Conservation (phyloP, 1,284 basidiomycete genomes). For the Singerocomus inundabilis region DNA sequence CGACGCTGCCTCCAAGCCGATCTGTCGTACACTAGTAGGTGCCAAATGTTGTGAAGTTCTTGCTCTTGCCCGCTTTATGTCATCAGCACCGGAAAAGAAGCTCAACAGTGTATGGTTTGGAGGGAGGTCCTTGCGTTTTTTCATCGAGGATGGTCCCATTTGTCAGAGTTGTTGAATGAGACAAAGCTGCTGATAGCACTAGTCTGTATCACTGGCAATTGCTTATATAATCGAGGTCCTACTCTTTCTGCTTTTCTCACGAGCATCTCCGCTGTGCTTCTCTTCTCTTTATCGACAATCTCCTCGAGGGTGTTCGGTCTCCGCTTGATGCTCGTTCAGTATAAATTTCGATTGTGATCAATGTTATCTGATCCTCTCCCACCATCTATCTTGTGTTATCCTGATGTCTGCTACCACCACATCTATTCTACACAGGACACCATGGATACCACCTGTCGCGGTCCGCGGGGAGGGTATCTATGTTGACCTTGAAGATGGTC, state of each 20-base stretch:
- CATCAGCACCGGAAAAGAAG: conserved; percentile 44
- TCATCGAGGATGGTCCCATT: conserved; percentile 35
- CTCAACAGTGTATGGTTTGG: conserved; percentile 46
- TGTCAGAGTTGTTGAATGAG: too few species aligned
- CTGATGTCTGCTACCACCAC: conserved; percentile 25
- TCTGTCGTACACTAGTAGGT: conserved; percentile 2
- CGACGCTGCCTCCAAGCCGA: conserved; percentile 10
- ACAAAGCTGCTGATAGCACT: too few species aligned
- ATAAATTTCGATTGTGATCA: too few species aligned
- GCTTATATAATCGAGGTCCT: too few species aligned
- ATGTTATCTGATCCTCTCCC: neutral
- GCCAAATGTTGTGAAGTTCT: conserved; percentile 3
- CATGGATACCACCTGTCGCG: conserved; percentile 69
- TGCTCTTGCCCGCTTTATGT: conserved; percentile 25
- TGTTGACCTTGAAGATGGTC: conserved; percentile 65
- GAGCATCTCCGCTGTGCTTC: too few species aligned
- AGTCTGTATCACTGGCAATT: too few species aligned
- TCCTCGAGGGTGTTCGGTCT: too few species aligned
- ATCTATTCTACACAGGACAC: conserved; percentile 59
- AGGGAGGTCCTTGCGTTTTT: conserved; percentile 41
- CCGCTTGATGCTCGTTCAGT: too few species aligned
- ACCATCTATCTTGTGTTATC: neutral
- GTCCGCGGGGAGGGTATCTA: conserved; percentile 66
- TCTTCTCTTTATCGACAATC: too few species aligned
- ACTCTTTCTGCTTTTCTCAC: too few species aligned